Base-by-base conservation (phyloP, 2,329 filamentous ascomycete genomes). In the Epichloe scottii region DNA sequence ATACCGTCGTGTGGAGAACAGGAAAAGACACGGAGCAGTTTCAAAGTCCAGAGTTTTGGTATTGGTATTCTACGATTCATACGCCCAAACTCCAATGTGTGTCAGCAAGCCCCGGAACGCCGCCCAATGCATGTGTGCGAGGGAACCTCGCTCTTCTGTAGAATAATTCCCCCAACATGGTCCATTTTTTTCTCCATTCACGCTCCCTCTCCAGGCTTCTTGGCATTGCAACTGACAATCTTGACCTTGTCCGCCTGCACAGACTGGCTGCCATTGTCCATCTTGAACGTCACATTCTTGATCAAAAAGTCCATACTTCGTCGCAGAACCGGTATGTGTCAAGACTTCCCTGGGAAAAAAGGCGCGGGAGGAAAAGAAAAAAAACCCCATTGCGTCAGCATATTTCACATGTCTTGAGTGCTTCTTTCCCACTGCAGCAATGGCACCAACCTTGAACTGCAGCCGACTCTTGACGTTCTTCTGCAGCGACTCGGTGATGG, bases 291-390 rank as follows among this genome's bases (percentile, higher is more conserved):
- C 51, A 97, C 90, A 59, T 97, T 93, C 71, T 96, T 96, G 71
- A 98, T 95, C 53, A 98, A 79, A 68, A 98, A 1, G 93, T 98
- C 93, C 93, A 98, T 53, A 98, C 93, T 72, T 98, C 93, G 71
- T 98, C 93, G 74, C 93, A 98, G 78, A 98, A 98, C 60, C 93
- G 86, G 74, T 98, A 98, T 15, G 93, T 97, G 67, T 97, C 90
- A 56, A 98, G 83, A 65, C 94, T 93, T 46, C 93, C 93, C 91
- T 96, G 44, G 3, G 6, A 37, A 26, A n/a, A 6, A 23, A 7
- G 21, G 21, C 34, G 35, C 10, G 26, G 26, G 34, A 34, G 17
- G 11, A 17, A 10, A 30, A 38, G 12, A 3, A 12, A 38, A 17
- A 15, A 23, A 11, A 33, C 14, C 37, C 37, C 37, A 8, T 17